Percentiles rank a stretch among this genome's conserved stretches.
Conservation (phyloP, 129 eudicot genomes). For the Smallanthus sonchifolius region DNA sequence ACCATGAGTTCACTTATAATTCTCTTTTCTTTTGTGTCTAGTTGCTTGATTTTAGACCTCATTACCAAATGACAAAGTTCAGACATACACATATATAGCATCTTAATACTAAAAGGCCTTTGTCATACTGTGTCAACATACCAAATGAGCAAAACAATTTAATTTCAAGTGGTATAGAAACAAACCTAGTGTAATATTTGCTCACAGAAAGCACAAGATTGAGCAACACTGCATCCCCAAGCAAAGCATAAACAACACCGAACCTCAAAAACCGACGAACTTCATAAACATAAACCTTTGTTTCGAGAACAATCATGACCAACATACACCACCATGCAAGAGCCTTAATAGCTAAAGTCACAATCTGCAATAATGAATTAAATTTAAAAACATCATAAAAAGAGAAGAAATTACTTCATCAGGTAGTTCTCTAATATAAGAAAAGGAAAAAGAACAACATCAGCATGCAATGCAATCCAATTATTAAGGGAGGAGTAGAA, state of each 20-base stretch:
- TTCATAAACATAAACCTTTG: conserved; percentile 67
- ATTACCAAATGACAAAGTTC: conserved; percentile 3
- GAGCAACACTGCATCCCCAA: conserved; percentile 70
- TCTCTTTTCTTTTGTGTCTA: not conserved
- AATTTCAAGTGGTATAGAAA: conserved; percentile 21
- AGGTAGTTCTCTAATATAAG: not conserved
- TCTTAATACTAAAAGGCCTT: not conserved
- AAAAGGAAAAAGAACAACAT: not conserved
- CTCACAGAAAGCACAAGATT: conserved; percentile 59
- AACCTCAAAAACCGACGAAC: conserved; percentile 85
- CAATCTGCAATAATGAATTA: conserved; percentile 42
- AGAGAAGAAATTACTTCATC: not conserved
- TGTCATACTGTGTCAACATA: not conserved
- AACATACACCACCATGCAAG: conserved; percentile 79
- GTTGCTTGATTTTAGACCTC: conserved; percentile 3
- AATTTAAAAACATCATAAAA: not conserved
- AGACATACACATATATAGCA: not conserved
- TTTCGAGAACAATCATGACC: conserved; percentile 65
- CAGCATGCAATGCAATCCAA: conserved; percentile 7
- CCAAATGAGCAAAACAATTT: not conserved
- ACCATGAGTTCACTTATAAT: not conserved
- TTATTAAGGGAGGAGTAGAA: conserved; percentile 1
- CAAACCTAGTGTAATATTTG: conserved; percentile 56
- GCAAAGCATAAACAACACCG: conserved; percentile 67
- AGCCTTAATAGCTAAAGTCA: conserved; percentile 64